Evolutionary conservation across 1,139 yeast genomes (phyloP).

Genomic region (Saccharomycopsis phalli): DNA sequence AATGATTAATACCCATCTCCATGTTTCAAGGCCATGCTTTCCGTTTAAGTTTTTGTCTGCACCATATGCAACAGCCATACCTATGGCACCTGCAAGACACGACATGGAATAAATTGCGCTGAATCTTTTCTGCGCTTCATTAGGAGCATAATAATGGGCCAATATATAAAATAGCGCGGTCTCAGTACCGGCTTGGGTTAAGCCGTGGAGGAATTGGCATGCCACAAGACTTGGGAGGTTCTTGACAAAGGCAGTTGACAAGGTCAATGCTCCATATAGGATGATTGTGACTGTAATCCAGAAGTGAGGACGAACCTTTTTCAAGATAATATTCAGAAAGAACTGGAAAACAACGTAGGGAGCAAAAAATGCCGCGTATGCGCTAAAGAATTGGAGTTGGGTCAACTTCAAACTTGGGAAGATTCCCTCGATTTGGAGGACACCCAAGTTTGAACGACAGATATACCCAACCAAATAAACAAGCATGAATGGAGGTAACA

Average conservation of each 20-base stretch:
- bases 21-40: conserved; percentile 26
- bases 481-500: conserved; percentile 46
- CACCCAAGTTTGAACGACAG: conserved; percentile 40
- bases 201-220: conserved; percentile 43
- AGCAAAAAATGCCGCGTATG: conserved; percentile 57
- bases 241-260: conserved; percentile 56
- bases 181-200: conserved; percentile 48
- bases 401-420: conserved; percentile 41
- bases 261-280: conserved; percentile 43
- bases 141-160: conserved; percentile 39
- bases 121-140: conserved; percentile 46
- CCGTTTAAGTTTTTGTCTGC: conserved; percentile 26
- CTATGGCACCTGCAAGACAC: conserved; percentile 30
- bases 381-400: conserved; percentile 41
- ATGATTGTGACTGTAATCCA: conserved; percentile 25
- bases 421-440: conserved; percentile 58
- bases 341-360: conserved; percentile 64
- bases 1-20: conserved; percentile 34
- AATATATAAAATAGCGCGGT: conserved; percentile 54
- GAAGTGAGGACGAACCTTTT: conserved; percentile 52
- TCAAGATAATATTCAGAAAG: conserved; percentile 54
- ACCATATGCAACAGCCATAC: conserved; percentile 35
- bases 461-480: conserved; percentile 49
- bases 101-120: conserved; percentile 36
- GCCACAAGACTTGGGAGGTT: conserved; percentile 47